Conservation (phyloP, 1,284 basidiomycete species). For the Cutaneotrichosporon dermatis region DNA sequence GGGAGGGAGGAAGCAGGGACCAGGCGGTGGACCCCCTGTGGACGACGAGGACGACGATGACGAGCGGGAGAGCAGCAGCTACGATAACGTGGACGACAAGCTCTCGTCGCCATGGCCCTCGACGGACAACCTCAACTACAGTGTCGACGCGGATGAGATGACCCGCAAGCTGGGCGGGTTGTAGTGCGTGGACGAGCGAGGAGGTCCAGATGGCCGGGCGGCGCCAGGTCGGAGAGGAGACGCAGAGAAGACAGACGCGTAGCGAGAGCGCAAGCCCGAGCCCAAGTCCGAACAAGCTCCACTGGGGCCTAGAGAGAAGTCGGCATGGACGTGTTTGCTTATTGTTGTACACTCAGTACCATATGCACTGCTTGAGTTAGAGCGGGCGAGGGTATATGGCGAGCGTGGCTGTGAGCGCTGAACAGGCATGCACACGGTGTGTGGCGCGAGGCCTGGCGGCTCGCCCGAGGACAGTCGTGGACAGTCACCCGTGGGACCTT, state of each 20-base stretch:
- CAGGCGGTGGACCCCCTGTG: not conserved
- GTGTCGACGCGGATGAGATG: slow-evolving; percentile 4
- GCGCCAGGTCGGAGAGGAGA: too few relatives aligned
- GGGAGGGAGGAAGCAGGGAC: not conserved
- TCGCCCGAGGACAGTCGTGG: too few relatives aligned
- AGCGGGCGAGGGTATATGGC: too few relatives aligned
- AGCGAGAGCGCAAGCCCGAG: too few relatives aligned
- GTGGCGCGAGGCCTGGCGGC: too few relatives aligned
- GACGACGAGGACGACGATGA: slow-evolving; percentile 1
- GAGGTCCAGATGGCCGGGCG: too few relatives aligned
- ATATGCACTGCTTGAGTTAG: slow-evolving; percentile 5
- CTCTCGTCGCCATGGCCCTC: not conserved
- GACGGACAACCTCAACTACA: not conserved
- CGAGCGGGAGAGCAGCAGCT: slow-evolving; percentile 4
- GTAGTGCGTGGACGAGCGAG: too few relatives aligned
- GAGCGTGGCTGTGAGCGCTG: too few relatives aligned
- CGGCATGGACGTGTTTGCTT: not conserved
- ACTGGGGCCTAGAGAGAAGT: too few relatives aligned
- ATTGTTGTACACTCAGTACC: slow-evolving; percentile 5
- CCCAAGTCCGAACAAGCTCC: too few relatives aligned
- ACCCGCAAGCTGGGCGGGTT: slow-evolving; percentile 1
- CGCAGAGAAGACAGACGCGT: too few relatives aligned
- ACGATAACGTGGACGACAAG: not conserved
- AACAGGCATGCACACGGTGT: not conserved
- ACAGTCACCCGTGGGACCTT: too few relatives aligned